Evolutionary conservation across 805 yeast species (phyloP), one percentile per base, ranked within the genome.

Genomic region (Wickerhamomyces strasburgensis): DNA sequence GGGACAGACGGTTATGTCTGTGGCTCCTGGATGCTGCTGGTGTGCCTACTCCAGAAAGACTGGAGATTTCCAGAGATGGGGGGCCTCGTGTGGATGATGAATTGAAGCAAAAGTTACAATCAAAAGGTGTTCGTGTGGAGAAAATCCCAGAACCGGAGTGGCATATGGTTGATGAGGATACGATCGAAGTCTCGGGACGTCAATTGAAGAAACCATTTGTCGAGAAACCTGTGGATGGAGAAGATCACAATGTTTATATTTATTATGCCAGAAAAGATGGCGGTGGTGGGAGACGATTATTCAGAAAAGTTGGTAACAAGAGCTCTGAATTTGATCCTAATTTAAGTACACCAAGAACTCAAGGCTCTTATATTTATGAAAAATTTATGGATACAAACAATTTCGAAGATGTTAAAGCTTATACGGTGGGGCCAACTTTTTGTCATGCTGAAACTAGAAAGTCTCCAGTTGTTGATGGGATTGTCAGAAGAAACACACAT

Each of bases 381-480:
- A 72, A 84, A 61, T 93, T 93, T 52, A 88, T 93, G 90, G 97
- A 93, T 57, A 90, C 98, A 3, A 97, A 93, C 60, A 93, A 93
- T 57, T 89, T 88, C 54, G 98, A 93, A 64, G 99, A 93, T 61
- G 99, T 93, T 44, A 93, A 93, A 63, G 98, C 98, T 0, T 93
- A 93, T 60, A 93, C 99, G 1, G 98, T 93, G 4, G 98, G 98
- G 1, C 78, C 82, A 3, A 67, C 67, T 14, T 93, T 75, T 55
- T 93, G 98, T 58, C 99, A 93, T 60, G 99, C 98, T 0, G 99
- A 93, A 57, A 93, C 99, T 1, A 74, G 99, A 54, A 93, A 93
- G 60, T 87, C 96, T 0, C 99, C 99, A 1, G 98, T 93, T 3
- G 98, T 93, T n/a, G 99, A 93, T 64, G 99, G 99, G 32, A 85